Conservation (phyloP, 305 asterid species). For the Fraxinus sp. region DNA sequence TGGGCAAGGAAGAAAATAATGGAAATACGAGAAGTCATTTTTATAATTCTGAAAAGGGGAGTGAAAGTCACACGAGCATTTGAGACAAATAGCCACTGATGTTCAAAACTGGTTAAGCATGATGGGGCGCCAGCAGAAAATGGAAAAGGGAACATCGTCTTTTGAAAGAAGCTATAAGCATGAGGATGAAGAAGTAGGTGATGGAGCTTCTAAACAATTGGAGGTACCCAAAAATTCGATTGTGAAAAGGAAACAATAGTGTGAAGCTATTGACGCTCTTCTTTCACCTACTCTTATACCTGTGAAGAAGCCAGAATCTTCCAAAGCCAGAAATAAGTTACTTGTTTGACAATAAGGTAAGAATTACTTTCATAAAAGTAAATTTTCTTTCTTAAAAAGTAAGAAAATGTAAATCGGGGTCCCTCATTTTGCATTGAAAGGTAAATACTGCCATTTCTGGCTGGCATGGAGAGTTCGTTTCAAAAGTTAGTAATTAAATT, state of each 20-base stretch:
- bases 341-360: too few relatives aligned
- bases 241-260: constrained; percentile 72
- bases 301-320: too few relatives aligned
- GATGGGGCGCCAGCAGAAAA: constrained; percentile 31
- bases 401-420: too few relatives aligned
- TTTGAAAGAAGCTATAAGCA: constrained; percentile 39
- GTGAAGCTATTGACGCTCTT: constrained; percentile 89
- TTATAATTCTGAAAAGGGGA: constrained; percentile 36
- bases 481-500: too few relatives aligned
- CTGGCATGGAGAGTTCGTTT: too few relatives aligned
- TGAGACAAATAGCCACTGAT: constrained; percentile 25
- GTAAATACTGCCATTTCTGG: too few relatives aligned
- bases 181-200: constrained; percentile 33
- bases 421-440: too few relatives aligned
- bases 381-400: too few relatives aligned
- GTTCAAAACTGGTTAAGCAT: constrained; percentile 30
- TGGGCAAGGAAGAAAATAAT: constrained; percentile 20
- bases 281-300: constrained; percentile 60
- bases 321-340: too few relatives aligned
- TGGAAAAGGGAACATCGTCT: constrained; percentile 28
- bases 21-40: constrained; percentile 25
- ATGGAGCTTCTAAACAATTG: constrained; percentile 40
- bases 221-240: constrained; percentile 37
- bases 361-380: too few relatives aligned
- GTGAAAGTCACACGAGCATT: constrained; percentile 34